phyloP scores from a whole-genome alignment of 2,329 filamentous ascomycete species.

The Emydomyces testavorans region DNA sequence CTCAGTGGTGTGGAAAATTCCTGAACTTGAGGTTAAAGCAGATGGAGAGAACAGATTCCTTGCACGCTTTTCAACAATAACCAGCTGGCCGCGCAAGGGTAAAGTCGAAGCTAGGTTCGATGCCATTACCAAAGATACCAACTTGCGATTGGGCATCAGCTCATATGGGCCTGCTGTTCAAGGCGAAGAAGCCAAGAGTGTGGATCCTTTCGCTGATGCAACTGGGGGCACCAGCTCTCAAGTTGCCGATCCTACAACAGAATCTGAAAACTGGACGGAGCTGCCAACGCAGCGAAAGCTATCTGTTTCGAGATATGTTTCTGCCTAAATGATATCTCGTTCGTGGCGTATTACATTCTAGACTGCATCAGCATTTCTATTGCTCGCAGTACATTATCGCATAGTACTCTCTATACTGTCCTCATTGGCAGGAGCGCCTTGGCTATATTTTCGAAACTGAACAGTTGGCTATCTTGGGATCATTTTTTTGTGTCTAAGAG shows the following conservation, averaged over 20 bases:
- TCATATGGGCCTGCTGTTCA: constrained; percentile 13
- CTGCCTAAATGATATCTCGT: constrained; percentile 24
- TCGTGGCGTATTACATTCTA: not conserved
- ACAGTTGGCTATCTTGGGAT: not conserved
- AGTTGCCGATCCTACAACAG: constrained; percentile 20
- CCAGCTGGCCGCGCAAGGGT: constrained; percentile 58
- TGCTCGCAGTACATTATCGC: not conserved
- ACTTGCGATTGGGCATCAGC: constrained; percentile 56
- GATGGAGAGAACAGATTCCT: constrained; percentile 60
- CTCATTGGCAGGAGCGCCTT: not conserved
- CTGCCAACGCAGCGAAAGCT: constrained; percentile 57
- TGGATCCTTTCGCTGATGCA: constrained; percentile 41
- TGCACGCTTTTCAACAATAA: constrained; percentile 67
- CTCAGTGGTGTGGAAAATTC: constrained; percentile 36
- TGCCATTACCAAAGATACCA: constrained; percentile 43
- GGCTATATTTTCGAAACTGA: not conserved
- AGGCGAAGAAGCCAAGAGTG: constrained; percentile 23
- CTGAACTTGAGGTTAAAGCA: constrained; percentile 43
- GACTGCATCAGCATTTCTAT: not conserved
- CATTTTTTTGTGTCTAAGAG: not conserved
- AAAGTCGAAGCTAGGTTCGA: constrained; percentile 79
- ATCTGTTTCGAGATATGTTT: constrained; percentile 64
- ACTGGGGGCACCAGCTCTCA: constrained; percentile 19
- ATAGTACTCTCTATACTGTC: not conserved
- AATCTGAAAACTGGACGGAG: constrained; percentile 48